phyloP scores from a whole-genome alignment of 2,329 filamentous ascomycete genomes.

The Aspergillus alliaceus region DNA sequence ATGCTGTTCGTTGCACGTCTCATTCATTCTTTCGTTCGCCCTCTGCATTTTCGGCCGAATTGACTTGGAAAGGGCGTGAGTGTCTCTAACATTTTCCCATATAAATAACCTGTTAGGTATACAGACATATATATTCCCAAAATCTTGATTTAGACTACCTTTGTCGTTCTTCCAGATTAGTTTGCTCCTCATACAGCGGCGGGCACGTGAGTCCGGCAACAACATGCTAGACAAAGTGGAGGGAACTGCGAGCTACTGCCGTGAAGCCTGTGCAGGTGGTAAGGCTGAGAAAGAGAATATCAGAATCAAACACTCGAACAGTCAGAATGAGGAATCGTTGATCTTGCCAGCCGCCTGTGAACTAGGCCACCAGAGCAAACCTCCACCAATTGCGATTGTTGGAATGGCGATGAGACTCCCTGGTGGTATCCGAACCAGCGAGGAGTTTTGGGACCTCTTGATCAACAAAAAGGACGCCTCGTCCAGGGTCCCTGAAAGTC shows the following conservation, averaged over 20 bases:
- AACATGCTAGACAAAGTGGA: not conserved
- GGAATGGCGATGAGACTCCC: conserved; percentile 27
- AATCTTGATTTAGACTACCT: too few species aligned
- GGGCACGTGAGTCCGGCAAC: not conserved
- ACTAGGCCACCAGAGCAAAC: not conserved
- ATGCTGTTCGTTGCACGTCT: too few species aligned
- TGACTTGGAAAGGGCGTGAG: too few species aligned
- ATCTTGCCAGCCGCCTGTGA: not conserved
- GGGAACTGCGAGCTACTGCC: not conserved
- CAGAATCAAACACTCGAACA: not conserved
- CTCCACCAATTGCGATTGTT: conserved; percentile 21
- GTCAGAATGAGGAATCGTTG: not conserved
- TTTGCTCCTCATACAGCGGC: too few species aligned
- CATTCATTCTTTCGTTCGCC: too few species aligned
- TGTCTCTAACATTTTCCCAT: too few species aligned
- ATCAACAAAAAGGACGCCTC: conserved; percentile 20
- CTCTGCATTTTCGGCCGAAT: too few species aligned
- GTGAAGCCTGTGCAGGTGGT: not conserved
- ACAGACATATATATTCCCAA: too few species aligned
- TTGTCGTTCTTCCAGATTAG: too few species aligned
- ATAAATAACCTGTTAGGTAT: too few species aligned
- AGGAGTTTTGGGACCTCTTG: conserved; percentile 24
- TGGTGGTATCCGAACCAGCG: conserved; percentile 12
- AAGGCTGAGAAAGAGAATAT: not conserved
- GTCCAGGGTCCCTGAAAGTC: conserved; percentile 20